These are phyloP conservation scores for Globisporangium polare DNA, from an alignment of 352 stramenopile species.

Conservation along the genomic window DNA sequence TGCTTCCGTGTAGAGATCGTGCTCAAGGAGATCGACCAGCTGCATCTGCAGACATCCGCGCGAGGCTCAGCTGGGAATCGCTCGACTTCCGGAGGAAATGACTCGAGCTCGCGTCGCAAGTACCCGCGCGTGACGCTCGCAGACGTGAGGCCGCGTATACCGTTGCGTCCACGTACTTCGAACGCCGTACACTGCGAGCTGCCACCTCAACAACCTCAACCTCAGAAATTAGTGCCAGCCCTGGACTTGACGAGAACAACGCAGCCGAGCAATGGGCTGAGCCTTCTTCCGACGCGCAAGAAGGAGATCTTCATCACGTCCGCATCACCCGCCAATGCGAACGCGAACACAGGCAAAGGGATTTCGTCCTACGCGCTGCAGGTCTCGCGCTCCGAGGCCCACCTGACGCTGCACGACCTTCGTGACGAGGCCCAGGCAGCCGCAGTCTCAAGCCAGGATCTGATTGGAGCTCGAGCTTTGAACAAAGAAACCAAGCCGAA, in stretches of 20 bases:
- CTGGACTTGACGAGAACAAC: not conserved
- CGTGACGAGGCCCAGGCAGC: slow-evolving; percentile 7
- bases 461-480: not conserved
- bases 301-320: slow-evolving; percentile 27
- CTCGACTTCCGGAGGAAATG: not conserved
- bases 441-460: slow-evolving; percentile 1
- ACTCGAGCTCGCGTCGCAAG: slow-evolving; percentile 15
- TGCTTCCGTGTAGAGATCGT: slow-evolving; percentile 26
- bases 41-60: slow-evolving; percentile 23
- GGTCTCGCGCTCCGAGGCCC: slow-evolving; percentile 6
- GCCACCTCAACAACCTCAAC: not conserved
- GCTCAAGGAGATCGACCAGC: slow-evolving; percentile 50
- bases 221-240: not conserved
- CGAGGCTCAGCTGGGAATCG: slow-evolving; percentile 2
- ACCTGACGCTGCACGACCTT: slow-evolving; percentile 24
- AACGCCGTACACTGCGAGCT: slow-evolving; percentile 40
- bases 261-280: not conserved
- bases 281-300: slow-evolving; percentile 9
- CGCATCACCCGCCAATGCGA: not conserved
- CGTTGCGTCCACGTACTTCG: slow-evolving; percentile 22
- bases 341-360: not conserved
- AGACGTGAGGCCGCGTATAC: slow-evolving; percentile 33
- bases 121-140: slow-evolving; percentile 52
- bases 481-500: not conserved
- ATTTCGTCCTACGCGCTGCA: slow-evolving; percentile 10